These are phyloP conservation scores for Fusarium hostae DNA, from an alignment of 2,329 filamentous ascomycete genomes.

Conservation along the genomic window DNA sequence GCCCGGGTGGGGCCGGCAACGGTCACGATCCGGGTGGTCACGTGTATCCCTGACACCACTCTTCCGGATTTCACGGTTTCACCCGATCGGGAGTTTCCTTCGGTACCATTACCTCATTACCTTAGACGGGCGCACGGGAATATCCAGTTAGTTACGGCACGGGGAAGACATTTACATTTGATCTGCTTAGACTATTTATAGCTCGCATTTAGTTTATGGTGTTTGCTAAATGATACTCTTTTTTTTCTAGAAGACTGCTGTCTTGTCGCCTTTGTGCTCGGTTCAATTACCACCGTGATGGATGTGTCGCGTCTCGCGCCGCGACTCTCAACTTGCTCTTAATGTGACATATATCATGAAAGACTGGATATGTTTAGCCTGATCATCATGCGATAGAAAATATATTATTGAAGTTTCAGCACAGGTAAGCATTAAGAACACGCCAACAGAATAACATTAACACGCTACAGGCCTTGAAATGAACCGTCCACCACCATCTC, in stretches of 20 bases:
- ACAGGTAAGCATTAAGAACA: background rate
- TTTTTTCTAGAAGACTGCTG: background rate
- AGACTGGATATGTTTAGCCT: background rate
- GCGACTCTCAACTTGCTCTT: background rate
- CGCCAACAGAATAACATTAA: background rate
- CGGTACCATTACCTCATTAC: background rate
- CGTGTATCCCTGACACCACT: slow-evolving; percentile 18
- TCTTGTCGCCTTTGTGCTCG: background rate
- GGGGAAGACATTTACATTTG: slow-evolving; percentile 4
- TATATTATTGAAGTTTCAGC: background rate
- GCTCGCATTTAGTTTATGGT: slow-evolving; percentile 19
- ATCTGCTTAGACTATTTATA: slow-evolving; percentile 30
- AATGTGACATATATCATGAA: too few relatives aligned
- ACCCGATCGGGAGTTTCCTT: slow-evolving; percentile 13
- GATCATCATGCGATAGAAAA: background rate
- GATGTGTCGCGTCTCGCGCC: background rate
- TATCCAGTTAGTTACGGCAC: slow-evolving; percentile 1
- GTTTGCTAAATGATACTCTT: slow-evolving; percentile 25
- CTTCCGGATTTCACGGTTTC: slow-evolving; percentile 7
- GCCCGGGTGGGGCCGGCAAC: slow-evolving; percentile 30
- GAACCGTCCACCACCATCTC: background rate
- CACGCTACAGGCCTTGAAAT: background rate
- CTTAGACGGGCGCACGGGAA: background rate
- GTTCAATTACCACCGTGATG: background rate
- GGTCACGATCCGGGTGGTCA: slow-evolving; percentile 33